A percentile compares a stretch with the other conserved stretches of the same genome.
Evolutionary conservation across 768 basidiomycete genomes (phyloP).

Genomic region (Lactifluus pinguis): DNA sequence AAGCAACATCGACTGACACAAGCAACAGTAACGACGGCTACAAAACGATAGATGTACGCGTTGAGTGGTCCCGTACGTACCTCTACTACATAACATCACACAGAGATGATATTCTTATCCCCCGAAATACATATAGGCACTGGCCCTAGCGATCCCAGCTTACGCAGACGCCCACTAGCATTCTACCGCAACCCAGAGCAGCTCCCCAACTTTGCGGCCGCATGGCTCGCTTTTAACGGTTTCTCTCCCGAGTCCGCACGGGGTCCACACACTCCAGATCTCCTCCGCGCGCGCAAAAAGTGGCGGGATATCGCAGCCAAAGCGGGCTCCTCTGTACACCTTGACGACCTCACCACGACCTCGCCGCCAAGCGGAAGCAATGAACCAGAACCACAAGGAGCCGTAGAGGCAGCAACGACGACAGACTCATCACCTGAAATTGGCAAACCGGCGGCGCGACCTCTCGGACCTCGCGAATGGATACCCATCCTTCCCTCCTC

Average conservation of each 20-base stretch:
- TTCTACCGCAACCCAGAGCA: neutral
- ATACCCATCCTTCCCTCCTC: neutral
- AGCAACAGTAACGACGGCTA: neutral
- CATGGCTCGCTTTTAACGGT: constrained; percentile 15
- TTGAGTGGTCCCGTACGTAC: constrained; percentile 5
- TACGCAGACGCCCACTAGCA: neutral
- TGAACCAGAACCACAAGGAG: neutral
- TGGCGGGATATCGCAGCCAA: neutral
- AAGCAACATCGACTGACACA: neutral
- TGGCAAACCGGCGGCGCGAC: neutral
- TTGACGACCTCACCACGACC: neutral
- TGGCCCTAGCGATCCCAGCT: neutral
- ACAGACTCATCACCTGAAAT: neutral
- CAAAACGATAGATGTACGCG: neutral
- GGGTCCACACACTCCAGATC: constrained; percentile 1
- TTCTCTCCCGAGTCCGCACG: constrained; percentile 12
- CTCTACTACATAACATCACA: neutral
- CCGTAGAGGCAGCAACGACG: neutral
- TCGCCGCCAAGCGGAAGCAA: neutral
- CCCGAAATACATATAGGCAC: neutral
- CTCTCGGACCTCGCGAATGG: neutral
- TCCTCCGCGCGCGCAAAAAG: constrained; percentile 8
- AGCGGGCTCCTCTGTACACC: neutral
- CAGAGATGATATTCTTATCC: neutral
- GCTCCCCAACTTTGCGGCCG: neutral